Evolutionary conservation across 2,329 filamentous ascomycete species (phyloP).

Genomic region (Sphaerulina vaccinii): DNA sequence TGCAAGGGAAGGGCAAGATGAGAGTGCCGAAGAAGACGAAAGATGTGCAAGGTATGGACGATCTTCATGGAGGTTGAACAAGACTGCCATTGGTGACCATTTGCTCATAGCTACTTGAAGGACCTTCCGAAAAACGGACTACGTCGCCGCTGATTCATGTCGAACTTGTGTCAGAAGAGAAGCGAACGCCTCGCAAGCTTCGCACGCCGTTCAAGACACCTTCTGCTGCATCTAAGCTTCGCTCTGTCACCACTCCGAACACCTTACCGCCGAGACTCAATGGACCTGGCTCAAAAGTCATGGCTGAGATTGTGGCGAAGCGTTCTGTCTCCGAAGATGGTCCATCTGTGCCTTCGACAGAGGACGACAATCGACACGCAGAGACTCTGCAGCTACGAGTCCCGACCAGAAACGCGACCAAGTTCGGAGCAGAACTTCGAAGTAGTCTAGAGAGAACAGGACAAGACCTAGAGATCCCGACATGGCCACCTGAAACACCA

Average conservation of each 20-base stretch:
- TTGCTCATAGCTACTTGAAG: slow-evolving; percentile 26
- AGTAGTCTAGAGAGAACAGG: neutral
- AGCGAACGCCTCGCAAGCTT: slow-evolving; percentile 29
- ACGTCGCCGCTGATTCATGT: slow-evolving; percentile 6
- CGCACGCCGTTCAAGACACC: slow-evolving; percentile 11
- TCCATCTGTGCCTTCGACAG: neutral
- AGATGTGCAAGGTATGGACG: slow-evolving; percentile 19
- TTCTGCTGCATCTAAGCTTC: neutral
- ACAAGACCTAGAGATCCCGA: neutral
- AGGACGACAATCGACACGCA: neutral
- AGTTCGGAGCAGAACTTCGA: neutral
- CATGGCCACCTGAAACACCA: neutral
- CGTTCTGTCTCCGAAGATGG: neutral
- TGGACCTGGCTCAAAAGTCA: slow-evolving; percentile 1
- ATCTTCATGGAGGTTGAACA: neutral
- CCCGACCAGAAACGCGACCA: neutral
- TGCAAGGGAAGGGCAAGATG: slow-evolving; percentile 23
- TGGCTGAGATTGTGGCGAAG: neutral
- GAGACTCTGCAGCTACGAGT: slow-evolving; percentile 7
- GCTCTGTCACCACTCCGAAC: neutral
- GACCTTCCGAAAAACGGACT: neutral
- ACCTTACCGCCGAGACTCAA: slow-evolving; percentile 4
- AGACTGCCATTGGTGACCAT: slow-evolving; percentile 6
- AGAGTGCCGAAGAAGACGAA: slow-evolving; percentile 4
- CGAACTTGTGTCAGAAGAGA: slow-evolving; percentile 26